Evolutionary conservation across 768 basidiomycete species (phyloP).

Genomic region (Termitomyces eurrhizus): DNA sequence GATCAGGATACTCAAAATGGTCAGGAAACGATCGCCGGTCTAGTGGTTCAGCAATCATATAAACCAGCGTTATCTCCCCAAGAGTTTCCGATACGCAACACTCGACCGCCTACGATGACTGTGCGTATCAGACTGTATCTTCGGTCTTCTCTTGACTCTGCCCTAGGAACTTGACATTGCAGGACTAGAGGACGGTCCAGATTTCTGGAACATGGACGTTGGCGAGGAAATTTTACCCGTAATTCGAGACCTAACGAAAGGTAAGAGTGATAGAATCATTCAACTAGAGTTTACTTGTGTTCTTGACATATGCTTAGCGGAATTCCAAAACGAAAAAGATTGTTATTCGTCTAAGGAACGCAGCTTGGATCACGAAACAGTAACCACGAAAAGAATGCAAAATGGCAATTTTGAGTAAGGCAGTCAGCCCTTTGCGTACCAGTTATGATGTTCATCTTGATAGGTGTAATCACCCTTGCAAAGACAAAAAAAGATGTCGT

Average conservation of each 20-base stretch:
- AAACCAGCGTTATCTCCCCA: slow-evolving; percentile 51
- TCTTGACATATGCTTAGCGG: background rate
- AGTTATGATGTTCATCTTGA: background rate
- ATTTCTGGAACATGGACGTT: slow-evolving; percentile 61
- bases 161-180: slow-evolving; percentile 60
- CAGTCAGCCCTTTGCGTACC: background rate
- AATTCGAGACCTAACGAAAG: slow-evolving; percentile 33
- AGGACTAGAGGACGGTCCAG: slow-evolving; percentile 63
- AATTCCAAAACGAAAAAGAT: background rate
- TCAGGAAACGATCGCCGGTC: slow-evolving; percentile 76
- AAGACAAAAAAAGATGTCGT: slow-evolving; percentile 69
- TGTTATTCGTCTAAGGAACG: background rate
- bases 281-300: background rate
- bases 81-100: slow-evolving; percentile 66
- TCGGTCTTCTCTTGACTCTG: background rate
- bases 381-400: slow-evolving; percentile 36
- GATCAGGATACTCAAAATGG: slow-evolving; percentile 1
- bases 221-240: slow-evolving; percentile 23
- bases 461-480: slow-evolving; percentile 81
- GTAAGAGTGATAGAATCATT: slow-evolving; percentile 14
- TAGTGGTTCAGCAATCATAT: slow-evolving; percentile 47
- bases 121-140: slow-evolving; percentile 30
- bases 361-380: slow-evolving; percentile 1
- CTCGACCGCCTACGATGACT: slow-evolving; percentile 60
- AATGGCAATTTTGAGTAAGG: slow-evolving; percentile 66